A percentile compares a stretch with the other conserved stretches of the same genome.
These are phyloP conservation scores for Kluyveromyces marxianus DNA, from an alignment of 1,139 yeast species.

Conservation along the genomic window DNA sequence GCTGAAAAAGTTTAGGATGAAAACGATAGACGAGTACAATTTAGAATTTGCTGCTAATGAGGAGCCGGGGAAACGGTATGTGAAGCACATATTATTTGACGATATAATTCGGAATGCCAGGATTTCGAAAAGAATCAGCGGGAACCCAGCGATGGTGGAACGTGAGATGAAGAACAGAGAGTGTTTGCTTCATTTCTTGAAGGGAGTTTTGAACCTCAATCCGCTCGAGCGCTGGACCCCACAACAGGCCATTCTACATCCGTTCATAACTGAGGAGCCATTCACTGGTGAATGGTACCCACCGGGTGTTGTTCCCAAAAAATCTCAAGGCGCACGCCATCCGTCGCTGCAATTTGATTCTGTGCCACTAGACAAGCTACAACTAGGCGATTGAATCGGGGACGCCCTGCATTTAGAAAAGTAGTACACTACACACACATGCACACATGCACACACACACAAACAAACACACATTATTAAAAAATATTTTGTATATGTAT, in stretches of 20 bases:
- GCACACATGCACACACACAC: no score
- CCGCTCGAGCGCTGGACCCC: slow-evolving; percentile 97
- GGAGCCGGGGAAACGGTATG: slow-evolving; percentile 78
- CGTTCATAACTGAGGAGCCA: slow-evolving; percentile 59
- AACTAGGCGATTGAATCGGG: not conserved
- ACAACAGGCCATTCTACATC: slow-evolving; percentile 88
- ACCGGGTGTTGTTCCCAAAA: slow-evolving; percentile 32
- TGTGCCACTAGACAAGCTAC: slow-evolving; percentile 11
- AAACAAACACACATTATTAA: no score
- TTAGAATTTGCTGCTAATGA: slow-evolving; percentile 52
- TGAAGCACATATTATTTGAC: slow-evolving; percentile 60
- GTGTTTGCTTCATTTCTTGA: slow-evolving; percentile 67
- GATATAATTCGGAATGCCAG: slow-evolving; percentile 75
- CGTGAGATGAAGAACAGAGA: slow-evolving; percentile 67
- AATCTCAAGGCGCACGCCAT: slow-evolving; percentile 7
- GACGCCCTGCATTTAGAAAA: not conserved
- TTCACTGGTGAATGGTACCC: slow-evolving; percentile 43
- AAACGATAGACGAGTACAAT: slow-evolving; percentile 53
- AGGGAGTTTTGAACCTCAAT: slow-evolving; percentile 71
- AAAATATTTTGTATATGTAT: no score
- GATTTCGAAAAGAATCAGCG: slow-evolving; percentile 67
- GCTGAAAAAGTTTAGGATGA: slow-evolving; percentile 39
- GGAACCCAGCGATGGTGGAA: slow-evolving; percentile 50
- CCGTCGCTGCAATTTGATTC: slow-evolving; percentile 18
- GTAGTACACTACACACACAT: not conserved